phyloP scores from a whole-genome alignment of 176 grass and related monocot species.

The Hordeum vulgare region MorexV3_pseudomolecules_assembly NC_058520.1:580195394-580195893 shows the following conservation, averaged over 20 bases:
- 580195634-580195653: background rate
- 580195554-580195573: background rate
- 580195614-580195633: background rate
- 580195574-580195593: background rate
- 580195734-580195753: background rate
- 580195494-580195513: background rate
- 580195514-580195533: background rate
- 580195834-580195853: constrained; percentile 5
- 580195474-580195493: background rate
- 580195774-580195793: background rate
- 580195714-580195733: background rate
- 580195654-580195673: background rate
- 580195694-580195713: background rate
- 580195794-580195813: constrained; percentile 16
- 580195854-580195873: constrained; percentile 23
- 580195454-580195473: background rate
- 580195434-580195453: background rate
- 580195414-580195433: background rate
- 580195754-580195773: background rate
- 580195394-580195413: background rate
- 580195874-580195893: constrained; percentile 25
- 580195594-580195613: background rate
- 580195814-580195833: constrained; percentile 20
- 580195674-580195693: background rate
- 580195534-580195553: background rate